Base-by-base conservation (phyloP, 2,329 filamentous ascomycete genomes). In the Penicillium fuscoglaucum region DNA sequence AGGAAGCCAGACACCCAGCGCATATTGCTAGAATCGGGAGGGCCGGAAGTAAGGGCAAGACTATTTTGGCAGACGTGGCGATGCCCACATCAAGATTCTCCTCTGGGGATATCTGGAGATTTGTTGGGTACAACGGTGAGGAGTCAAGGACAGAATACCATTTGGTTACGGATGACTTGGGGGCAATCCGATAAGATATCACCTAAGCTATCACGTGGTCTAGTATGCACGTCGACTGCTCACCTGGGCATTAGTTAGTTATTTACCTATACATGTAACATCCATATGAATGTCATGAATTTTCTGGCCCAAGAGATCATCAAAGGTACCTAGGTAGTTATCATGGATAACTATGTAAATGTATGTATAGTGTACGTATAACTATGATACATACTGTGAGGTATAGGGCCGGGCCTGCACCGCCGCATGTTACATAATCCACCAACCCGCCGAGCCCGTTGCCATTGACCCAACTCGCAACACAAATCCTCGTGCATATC, bases 1-100 rank as follows among this genome's bases (percentile, higher is more conserved):
- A 74, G 48, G 53, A 74, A 64, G 60, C 63, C 63, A 28, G 67
- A 64, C 46, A 68, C 54, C 52, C 60, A 61, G 47, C 58, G 66
- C 73, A 75, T 75, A 24, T 44, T 59, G 65, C 26, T 40, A 15
- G 48, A 41, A 49, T 57, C 41, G 21, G 60, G 44, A 39, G 26
- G 35, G 15, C 28, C 7, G n/a, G 17, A 31, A 21, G 12, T 39
- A 48, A 48, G 12, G 9, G 31, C 21, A 28, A 41, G 33, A 24
- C 13, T 33, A 41, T 43, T 41, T 15, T 45, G 37, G 50, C 33
- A 40, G 41, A 39, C 12, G 24, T 48, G 17, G 43, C 17, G 6
- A 47, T 41, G 6, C 29, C 19, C 17, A 53, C 49, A 28, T 53
- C 43, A 39, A 57, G 26, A 9, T 35, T 33, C 28, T 33, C 49